Evolutionary conservation across 176 grass and related monocot genomes (phyloP).

Genomic region (Lolium multiflorum): DNA sequence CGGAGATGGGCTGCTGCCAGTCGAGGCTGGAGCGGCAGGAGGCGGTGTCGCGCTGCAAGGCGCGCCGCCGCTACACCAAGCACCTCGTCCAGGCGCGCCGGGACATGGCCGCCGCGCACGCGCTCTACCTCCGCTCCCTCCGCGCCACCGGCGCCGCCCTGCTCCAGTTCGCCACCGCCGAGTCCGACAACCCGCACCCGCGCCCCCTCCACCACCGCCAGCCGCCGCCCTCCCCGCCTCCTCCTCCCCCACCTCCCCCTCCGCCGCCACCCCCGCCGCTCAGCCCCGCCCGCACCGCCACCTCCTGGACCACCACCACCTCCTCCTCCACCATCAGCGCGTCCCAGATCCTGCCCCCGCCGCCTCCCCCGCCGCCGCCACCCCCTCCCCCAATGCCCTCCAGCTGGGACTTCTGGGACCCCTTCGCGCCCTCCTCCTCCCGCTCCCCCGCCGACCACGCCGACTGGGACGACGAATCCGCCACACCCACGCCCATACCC

Average conservation of each 20-base stretch:
- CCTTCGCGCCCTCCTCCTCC: conserved; percentile 85
- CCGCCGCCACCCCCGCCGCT: conserved; percentile 40
- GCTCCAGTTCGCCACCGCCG: conserved; percentile 89
- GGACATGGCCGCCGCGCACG: conserved; percentile 82
- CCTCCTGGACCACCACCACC: conserved; percentile 59
- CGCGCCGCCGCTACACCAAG: conserved; percentile 83
- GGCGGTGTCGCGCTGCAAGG: conserved; percentile 94
- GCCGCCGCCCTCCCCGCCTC: conserved; percentile 34
- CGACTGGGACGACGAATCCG: conserved; percentile 78
- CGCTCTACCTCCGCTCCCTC: conserved; percentile 86
- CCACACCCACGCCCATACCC: not conserved
- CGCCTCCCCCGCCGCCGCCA: conserved; percentile 58
- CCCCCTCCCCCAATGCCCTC: conserved; percentile 71
- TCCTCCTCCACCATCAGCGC: conserved; percentile 81
- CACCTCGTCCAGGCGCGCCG: conserved; percentile 83
- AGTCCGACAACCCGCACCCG: conserved; percentile 63
- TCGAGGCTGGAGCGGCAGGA: conserved; percentile 86
- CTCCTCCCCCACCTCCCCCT: not conserved
- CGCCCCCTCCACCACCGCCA: conserved; percentile 37
- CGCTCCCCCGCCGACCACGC: conserved; percentile 64
- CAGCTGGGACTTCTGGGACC: conserved; percentile 99
- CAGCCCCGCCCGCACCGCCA: conserved; percentile 64
- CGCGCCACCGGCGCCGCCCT: conserved; percentile 82
- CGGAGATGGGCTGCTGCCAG: conserved; percentile 61
- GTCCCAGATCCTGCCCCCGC: conserved; percentile 70